phyloP scores from a whole-genome alignment of 2,329 filamentous ascomycete species.

The Sordariomycetes sp. region DNA sequence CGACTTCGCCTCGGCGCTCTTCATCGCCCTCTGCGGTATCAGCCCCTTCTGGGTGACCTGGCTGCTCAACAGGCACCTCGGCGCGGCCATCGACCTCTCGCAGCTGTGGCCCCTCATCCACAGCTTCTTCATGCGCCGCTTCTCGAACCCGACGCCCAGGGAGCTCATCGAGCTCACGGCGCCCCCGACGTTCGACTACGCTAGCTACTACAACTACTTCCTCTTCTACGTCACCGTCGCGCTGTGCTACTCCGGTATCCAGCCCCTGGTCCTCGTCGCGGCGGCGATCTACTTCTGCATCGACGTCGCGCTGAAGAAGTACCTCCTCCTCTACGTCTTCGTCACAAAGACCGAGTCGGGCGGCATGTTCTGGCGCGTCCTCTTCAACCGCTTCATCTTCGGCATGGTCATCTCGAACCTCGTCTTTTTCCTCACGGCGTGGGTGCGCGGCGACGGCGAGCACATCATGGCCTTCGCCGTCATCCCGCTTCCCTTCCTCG shows the following conservation, averaged over 20 bases:
- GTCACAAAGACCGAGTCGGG: constrained; percentile 95
- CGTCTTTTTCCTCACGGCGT: constrained; percentile 64
- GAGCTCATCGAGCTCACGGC: constrained; percentile 88
- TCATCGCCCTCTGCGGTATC: constrained; percentile 65
- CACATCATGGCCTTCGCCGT: constrained; percentile 53
- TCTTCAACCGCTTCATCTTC: constrained; percentile 90
- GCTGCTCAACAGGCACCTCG: constrained; percentile 82
- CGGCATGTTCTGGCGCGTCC: constrained; percentile 78
- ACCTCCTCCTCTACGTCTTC: constrained; percentile 86
- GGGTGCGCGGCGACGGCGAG: constrained; percentile 49
- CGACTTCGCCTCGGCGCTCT: constrained; percentile 48
- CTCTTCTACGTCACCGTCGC: constrained; percentile 87
- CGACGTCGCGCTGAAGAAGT: constrained; percentile 88
- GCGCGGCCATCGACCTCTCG: constrained; percentile 84
- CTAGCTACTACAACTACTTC: constrained; percentile 97
- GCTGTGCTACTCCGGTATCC: constrained; percentile 70
- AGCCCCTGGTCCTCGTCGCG: constrained; percentile 76
- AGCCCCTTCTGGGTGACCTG: constrained; percentile 93
- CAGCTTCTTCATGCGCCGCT: constrained; percentile 74
- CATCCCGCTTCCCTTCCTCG: constrained; percentile 62
- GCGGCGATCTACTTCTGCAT: constrained; percentile 81
- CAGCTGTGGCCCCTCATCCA: constrained; percentile 76
- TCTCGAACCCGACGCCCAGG: constrained; percentile 76
- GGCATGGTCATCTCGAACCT: constrained; percentile 66
- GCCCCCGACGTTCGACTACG: constrained; percentile 86